A percentile compares a stretch with the other conserved stretches of the same genome.
phyloP scores from a whole-genome alignment of 2,329 filamentous ascomycete species.

The Cryoendolithus antarcticus region DNA sequence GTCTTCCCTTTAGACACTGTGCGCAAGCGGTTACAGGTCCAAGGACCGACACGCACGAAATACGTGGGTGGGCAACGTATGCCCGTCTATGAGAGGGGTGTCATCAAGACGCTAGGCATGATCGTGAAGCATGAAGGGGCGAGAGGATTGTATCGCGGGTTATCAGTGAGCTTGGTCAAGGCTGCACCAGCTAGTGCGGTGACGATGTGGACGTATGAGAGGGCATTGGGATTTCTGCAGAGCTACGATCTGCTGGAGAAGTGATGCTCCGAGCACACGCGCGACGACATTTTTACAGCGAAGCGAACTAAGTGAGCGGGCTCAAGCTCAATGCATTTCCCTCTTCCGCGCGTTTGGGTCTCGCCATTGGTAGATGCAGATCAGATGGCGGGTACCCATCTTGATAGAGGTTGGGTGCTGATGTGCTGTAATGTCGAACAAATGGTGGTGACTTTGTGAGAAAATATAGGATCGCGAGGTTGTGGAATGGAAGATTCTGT shows the following conservation, averaged over 20 bases:
- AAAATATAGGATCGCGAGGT: too few species aligned
- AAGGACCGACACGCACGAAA: conserved; percentile 66
- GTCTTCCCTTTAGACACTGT: conserved; percentile 92
- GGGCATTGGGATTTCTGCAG: conserved; percentile 41
- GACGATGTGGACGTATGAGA: conserved; percentile 91
- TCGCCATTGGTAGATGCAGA: conserved; percentile 9
- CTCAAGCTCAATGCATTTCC: too few species aligned
- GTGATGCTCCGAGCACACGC: too few species aligned
- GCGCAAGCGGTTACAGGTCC: conserved; percentile 85
- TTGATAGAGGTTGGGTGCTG: too few species aligned
- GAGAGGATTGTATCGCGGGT: conserved; percentile 72
- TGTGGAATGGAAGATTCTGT: too few species aligned
- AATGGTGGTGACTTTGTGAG: too few species aligned
- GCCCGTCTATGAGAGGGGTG: conserved; percentile 61
- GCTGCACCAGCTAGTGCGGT: conserved; percentile 77
- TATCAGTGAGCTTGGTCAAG: conserved; percentile 83
- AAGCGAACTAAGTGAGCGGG: too few species aligned
- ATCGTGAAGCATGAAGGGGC: conserved; percentile 64
- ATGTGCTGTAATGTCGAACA: too few species aligned
- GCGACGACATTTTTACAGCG: too few species aligned
- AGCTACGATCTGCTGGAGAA: neutral
- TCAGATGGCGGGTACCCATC: conserved; percentile 12
- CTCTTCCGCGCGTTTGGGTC: too few species aligned
- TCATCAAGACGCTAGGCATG: conserved; percentile 50
- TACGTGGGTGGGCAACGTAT: conserved; percentile 67